phyloP scores from a whole-genome alignment of 805 yeast species.

The Hanseniaspora nectarophila region DNA sequence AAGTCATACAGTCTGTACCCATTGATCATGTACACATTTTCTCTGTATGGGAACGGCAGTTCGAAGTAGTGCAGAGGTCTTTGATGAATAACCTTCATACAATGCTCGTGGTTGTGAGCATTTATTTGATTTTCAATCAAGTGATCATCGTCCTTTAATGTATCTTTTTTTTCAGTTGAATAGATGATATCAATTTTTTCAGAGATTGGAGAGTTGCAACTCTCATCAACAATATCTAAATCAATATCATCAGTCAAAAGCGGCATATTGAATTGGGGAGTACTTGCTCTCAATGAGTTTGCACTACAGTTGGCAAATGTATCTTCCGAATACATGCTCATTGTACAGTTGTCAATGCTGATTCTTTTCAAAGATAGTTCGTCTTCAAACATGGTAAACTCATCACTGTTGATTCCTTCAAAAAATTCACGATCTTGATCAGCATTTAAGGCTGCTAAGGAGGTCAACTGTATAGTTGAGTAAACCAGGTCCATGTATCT shows the following conservation, averaged over 20 bases:
- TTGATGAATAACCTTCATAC: constrained; percentile 32
- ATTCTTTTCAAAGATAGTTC: background rate
- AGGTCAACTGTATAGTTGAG: background rate
- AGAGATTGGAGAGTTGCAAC: constrained; percentile 6
- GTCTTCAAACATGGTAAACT: background rate
- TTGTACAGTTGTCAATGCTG: background rate
- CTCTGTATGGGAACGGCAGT: constrained; percentile 86
- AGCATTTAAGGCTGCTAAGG: background rate
- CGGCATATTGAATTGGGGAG: background rate
- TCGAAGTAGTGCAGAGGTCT: constrained; percentile 68
- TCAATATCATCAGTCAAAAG: background rate
- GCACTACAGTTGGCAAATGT: background rate
- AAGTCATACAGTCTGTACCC: constrained; percentile 68
- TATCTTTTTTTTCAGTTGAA: no score
- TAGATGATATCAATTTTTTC: constrained; percentile 1
- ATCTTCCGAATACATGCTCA: constrained; percentile 1
- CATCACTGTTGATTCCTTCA: background rate
- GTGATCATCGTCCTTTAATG: background rate
- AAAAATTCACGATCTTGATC: background rate
- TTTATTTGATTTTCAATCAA: constrained; percentile 21
- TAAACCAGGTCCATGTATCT: constrained; percentile 8
- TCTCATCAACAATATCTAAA: background rate
- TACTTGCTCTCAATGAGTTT: background rate
- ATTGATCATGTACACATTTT: constrained; percentile 67
- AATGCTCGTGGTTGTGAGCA: constrained; percentile 38